phyloP scores from a whole-genome alignment of 2,329 filamentous ascomycete genomes.

The Chaetomiaceae sp. region DNA sequence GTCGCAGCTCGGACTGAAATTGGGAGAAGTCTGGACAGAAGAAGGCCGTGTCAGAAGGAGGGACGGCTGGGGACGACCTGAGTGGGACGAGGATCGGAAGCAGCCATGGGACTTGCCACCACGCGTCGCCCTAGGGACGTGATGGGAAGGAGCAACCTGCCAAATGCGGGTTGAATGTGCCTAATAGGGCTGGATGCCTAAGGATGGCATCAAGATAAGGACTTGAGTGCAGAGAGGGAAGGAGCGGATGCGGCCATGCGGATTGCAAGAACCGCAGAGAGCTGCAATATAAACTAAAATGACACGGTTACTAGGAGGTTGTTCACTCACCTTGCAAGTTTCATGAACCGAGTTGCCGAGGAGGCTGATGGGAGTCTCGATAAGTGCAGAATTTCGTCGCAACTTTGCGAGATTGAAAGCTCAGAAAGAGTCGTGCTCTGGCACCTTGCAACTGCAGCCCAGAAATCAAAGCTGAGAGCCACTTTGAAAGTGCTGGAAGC shows the following conservation, averaged over 20 bases:
- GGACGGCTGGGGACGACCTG: neutral
- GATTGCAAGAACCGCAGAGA: neutral
- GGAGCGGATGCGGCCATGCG: neutral
- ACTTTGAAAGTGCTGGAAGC: too few relatives aligned
- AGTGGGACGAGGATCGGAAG: neutral
- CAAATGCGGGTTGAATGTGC: neutral
- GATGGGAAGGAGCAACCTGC: slow-evolving; percentile 5
- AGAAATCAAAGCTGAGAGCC: neutral
- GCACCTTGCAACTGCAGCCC: neutral
- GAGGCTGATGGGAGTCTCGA: neutral
- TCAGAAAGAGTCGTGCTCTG: too few relatives aligned
- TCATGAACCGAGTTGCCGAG: too few relatives aligned
- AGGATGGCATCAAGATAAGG: neutral
- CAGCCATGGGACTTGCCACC: neutral
- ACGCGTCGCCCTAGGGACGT: neutral
- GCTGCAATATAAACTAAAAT: neutral
- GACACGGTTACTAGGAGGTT: neutral
- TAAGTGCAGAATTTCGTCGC: neutral
- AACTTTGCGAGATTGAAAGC: neutral
- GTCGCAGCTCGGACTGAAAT: slow-evolving; percentile 3
- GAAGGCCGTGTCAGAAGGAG: neutral
- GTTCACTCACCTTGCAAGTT: neutral
- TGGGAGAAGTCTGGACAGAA: neutral
- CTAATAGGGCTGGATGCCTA: slow-evolving; percentile 1
- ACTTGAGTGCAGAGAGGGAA: neutral